Percentiles rank a stretch among this genome's conserved stretches.
phyloP scores from a whole-genome alignment of 2,329 filamentous ascomycete genomes.

The Fusarium scirpi region DNA sequence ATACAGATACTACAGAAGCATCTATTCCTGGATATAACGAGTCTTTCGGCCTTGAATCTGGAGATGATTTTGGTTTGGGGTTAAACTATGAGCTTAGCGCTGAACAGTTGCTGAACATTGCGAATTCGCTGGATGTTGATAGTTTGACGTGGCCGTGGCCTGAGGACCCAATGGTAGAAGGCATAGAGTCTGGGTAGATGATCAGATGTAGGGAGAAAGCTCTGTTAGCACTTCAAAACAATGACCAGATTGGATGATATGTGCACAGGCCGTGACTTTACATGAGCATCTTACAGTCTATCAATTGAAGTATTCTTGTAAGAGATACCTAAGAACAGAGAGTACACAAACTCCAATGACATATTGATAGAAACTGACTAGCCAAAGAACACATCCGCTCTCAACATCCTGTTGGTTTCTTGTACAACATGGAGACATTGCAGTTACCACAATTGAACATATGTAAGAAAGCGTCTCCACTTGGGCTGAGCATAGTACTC shows the following conservation, averaged over 20 bases:
- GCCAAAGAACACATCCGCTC: background rate
- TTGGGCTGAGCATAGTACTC: slow-evolving; percentile 26
- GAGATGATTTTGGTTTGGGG: slow-evolving; percentile 16
- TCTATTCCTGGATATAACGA: slow-evolving; percentile 9
- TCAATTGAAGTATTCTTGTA: background rate
- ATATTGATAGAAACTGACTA: background rate
- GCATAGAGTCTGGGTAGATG: background rate
- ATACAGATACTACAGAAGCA: background rate
- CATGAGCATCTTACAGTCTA: background rate
- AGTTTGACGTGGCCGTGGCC: slow-evolving; percentile 41
- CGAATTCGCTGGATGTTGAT: slow-evolving; percentile 38
- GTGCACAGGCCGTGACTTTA: too few species aligned
- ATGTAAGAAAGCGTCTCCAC: slow-evolving; percentile 40
- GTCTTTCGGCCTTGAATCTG: slow-evolving; percentile 4
- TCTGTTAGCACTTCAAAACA: background rate
- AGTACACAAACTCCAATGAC: background rate
- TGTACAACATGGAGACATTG: background rate
- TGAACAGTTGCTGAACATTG: slow-evolving; percentile 37
- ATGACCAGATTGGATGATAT: background rate
- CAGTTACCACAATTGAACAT: slow-evolving; percentile 34
- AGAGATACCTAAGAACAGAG: background rate
- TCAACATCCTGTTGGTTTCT: background rate
- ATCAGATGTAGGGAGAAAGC: background rate
- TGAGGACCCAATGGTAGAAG: background rate
- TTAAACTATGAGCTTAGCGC: slow-evolving; percentile 39